Base-by-base conservation (phyloP, 1,284 basidiomycete genomes). In the Butyriboletus appendiculatus region DNA sequence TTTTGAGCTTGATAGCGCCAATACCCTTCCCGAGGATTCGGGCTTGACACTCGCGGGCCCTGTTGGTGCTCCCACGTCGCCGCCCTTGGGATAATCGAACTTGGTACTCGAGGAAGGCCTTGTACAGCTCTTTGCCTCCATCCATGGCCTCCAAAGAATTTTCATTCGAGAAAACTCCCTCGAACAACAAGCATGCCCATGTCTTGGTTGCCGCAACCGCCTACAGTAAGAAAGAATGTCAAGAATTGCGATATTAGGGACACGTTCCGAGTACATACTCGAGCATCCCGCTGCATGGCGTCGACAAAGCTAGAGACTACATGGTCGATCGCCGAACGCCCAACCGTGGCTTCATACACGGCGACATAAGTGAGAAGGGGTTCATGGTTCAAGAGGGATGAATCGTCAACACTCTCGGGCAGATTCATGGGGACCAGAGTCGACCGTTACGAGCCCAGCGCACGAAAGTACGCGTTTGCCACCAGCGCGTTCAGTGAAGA, bases 101-200 rank as follows among this genome's bases (percentile, higher is more conserved):
- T 44, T 70, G 56, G 44, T 61, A 68, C 15, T 55, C 5, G 48
- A 70, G 41, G 48, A 70, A 68, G 32, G 18, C 46, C 37, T 10
- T 32, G 56, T 46, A 70, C 7, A 67, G 55, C 42, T 39, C 38
- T 44, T 46, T 8, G 5, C 57, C 64, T 22, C 38, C 37, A 26
- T 58, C 62, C n/a, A 20, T 55, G 41, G 48, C 12, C n/a, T 58
- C 50, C 18, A 68, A 30, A 28, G 35, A 30, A 37, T 15, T 20
- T 40, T 44, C 43, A 26, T 52, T 33, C 5, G 26, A 6, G 38
- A 45, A n/a, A 33, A 0, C 7, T 14, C 6, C 22, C 5, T 3
- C 0, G 49, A 68, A 68, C 12, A 56, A 2, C 22, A 57, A 42
- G 45, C 9, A 26, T 15, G 42, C 53, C 64, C 65, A 66, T 34